Evolutionary conservation across 164 flowering plant genomes (phyloP).

Genomic region (Tinospora cordifolia): DNA sequence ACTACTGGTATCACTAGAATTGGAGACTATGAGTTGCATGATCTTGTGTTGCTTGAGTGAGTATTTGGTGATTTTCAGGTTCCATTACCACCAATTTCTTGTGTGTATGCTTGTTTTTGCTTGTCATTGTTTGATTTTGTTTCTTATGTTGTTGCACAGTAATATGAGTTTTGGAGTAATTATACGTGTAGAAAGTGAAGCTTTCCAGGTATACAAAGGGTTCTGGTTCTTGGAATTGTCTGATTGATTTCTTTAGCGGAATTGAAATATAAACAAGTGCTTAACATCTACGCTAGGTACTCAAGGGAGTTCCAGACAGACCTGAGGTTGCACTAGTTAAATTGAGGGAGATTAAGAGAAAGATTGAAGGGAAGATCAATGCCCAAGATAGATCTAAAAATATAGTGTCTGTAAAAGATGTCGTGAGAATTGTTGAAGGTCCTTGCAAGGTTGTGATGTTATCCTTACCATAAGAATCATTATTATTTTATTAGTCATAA

Average conservation of each 20-base stretch:
- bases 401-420: slow-evolving; percentile 68
- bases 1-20: slow-evolving; percentile 81
- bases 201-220: slow-evolving; percentile 62
- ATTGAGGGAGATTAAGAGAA: slow-evolving; percentile 83
- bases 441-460: slow-evolving; percentile 60
- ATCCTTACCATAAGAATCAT: not conserved
- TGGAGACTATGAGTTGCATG: slow-evolving; percentile 97
- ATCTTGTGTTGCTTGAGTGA: slow-evolving; percentile 91
- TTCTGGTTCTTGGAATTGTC: not conserved
- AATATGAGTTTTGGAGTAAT: slow-evolving; percentile 83
- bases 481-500: not conserved
- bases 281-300: slow-evolving; percentile 44
- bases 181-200: slow-evolving; percentile 95
- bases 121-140: not conserved
- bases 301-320: slow-evolving; percentile 87
- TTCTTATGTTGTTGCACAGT: slow-evolving; percentile 44
- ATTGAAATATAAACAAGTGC: not conserved
- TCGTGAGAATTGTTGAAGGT: slow-evolving; percentile 79
- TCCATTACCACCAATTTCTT: not conserved
- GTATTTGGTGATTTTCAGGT: slow-evolving; percentile 14
- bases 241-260: not conserved
- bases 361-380: slow-evolving; percentile 56
- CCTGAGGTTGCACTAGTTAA: slow-evolving; percentile 79
- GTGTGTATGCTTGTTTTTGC: not conserved
- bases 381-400: slow-evolving; percentile 69